Conservation (phyloP, 331 rosid genomes). For the Cydonia oblonga region DNA sequence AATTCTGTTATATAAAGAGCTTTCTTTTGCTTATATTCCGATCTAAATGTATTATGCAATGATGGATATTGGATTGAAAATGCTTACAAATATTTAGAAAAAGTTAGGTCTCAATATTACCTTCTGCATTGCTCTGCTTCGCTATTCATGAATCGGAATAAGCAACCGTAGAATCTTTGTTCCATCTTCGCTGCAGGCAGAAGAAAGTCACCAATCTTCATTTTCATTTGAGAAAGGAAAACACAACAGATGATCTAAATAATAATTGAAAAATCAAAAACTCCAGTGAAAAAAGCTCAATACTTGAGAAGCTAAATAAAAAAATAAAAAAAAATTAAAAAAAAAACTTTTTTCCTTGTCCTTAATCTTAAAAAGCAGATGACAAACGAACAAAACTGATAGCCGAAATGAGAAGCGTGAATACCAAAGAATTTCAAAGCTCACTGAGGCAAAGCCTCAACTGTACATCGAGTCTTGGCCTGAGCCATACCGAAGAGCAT, state of each 20-base stretch:
- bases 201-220: constrained; percentile 17
- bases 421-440: neutral
- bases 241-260: neutral
- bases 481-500: neutral
- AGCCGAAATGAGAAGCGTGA: neutral
- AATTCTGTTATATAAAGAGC: neutral
- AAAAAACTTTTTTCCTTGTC: neutral
- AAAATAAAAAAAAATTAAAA: neutral
- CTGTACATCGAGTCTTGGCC: neutral
- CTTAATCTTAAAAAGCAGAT: neutral
- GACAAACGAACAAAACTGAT: neutral
- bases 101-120: neutral
- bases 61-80: neutral
- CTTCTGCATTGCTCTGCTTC: neutral
- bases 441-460: neutral
- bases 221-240: constrained; percentile 3
- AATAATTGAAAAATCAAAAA: neutral
- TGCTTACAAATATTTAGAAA: neutral
- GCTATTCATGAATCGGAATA: neutral
- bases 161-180: constrained; percentile 1
- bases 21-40: neutral
- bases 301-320: neutral
- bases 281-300: neutral
- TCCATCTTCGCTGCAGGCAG: constrained; percentile 12
- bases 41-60: neutral